Conservation (phyloP, 257 asterid genomes). For the Nemophila menziesii region DNA sequence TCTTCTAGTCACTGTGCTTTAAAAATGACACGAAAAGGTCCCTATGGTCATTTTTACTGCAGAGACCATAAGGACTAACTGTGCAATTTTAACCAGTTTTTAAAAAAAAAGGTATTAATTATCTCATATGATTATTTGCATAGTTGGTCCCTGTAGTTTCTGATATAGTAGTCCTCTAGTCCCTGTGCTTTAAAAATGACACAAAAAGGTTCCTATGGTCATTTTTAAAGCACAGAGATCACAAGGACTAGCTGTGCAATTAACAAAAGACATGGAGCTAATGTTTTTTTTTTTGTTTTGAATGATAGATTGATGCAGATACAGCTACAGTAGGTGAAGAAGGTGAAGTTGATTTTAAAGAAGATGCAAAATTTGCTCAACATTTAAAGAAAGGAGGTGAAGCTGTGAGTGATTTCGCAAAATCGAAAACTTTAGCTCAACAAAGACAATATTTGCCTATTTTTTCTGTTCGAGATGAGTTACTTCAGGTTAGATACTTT, state of each 20-base stretch:
- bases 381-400: constrained; percentile 75
- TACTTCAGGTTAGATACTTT: constrained; percentile 60
- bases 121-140: too few relatives aligned
- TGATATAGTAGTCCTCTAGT: too few relatives aligned
- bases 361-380: constrained; percentile 89
- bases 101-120: too few relatives aligned
- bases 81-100: too few relatives aligned
- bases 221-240: too few relatives aligned
- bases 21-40: too few relatives aligned
- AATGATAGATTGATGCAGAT: constrained; percentile 86
- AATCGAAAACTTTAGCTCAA: constrained; percentile 58
- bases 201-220: too few relatives aligned
- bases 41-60: too few relatives aligned
- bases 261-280: constrained; percentile 11
- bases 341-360: constrained; percentile 95
- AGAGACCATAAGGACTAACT: too few relatives aligned
- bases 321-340: constrained; percentile 90
- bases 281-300: constrained; percentile 14
- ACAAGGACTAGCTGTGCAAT: background rate
- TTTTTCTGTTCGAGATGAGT: constrained; percentile 87
- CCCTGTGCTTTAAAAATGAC: too few relatives aligned
- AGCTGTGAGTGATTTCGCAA: constrained; percentile 74
- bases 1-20: too few relatives aligned
- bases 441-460: constrained; percentile 91
- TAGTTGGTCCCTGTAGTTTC: too few relatives aligned